phyloP scores from a whole-genome alignment of 2,329 filamentous ascomycete species.

The Diatrype stigma region DNA sequence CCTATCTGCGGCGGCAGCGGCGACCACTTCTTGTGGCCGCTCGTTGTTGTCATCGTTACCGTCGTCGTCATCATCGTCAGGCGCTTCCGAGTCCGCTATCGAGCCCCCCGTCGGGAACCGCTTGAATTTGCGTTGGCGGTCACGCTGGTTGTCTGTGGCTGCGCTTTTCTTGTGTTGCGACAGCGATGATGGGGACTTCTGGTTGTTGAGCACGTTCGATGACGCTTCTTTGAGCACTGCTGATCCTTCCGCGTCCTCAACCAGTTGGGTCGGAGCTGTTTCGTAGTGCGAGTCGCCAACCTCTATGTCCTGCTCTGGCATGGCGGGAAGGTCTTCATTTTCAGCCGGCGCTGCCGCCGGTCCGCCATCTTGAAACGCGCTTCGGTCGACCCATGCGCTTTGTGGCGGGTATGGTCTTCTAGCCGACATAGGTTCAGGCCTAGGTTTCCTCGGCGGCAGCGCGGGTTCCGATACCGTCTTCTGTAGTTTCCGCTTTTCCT shows the following conservation, averaged over 20 bases:
- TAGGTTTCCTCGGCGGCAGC: slow-evolving; percentile 6
- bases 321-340: neutral
- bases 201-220: slow-evolving; percentile 38
- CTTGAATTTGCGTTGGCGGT: slow-evolving; percentile 20
- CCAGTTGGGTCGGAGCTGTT: slow-evolving; percentile 37
- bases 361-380: slow-evolving; percentile 34
- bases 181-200: no score
- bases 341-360: slow-evolving; percentile 10
- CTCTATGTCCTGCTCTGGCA: slow-evolving; percentile 3
- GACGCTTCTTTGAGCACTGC: slow-evolving; percentile 36
- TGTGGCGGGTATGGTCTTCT: slow-evolving; percentile 7
- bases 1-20: neutral
- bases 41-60: neutral
- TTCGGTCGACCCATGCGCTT: slow-evolving; percentile 33
- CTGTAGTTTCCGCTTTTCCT: slow-evolving; percentile 12
- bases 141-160: neutral
- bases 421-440: slow-evolving; percentile 4
- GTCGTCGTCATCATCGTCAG: slow-evolving; percentile 15
- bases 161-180: no score
- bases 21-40: slow-evolving; percentile 2
- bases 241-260: slow-evolving; percentile 19
- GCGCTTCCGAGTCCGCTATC: slow-evolving; percentile 40
- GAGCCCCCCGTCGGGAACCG: slow-evolving; percentile 33
- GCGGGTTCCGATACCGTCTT: slow-evolving; percentile 17
- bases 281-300: slow-evolving; percentile 30